A percentile compares a stretch with the other conserved stretches of the same genome.
Conservation (phyloP, 2,329 filamentous ascomycete genomes). For the Domatiomyces catenatus region DNA sequence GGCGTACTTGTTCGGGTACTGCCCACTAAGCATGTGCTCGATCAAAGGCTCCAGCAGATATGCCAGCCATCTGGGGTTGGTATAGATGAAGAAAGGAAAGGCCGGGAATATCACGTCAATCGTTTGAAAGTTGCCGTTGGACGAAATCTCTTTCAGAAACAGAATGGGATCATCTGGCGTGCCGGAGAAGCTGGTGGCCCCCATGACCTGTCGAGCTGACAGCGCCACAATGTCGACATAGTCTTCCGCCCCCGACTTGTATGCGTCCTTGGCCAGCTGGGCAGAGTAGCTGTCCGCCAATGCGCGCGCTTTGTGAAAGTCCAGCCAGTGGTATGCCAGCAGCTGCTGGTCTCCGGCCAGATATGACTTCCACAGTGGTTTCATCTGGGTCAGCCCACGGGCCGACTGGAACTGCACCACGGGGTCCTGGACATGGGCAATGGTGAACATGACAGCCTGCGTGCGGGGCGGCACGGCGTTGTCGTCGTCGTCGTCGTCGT, state of each 20-base stretch:
- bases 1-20: constrained; percentile 69
- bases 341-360: constrained; percentile 49
- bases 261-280: constrained; percentile 55
- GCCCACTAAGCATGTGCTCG: constrained; percentile 66
- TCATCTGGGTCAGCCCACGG: constrained; percentile 61
- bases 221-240: constrained; percentile 65
- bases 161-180: constrained; percentile 56
- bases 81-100: constrained; percentile 76
- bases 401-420: constrained; percentile 66
- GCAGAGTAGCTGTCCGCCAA: constrained; percentile 60
- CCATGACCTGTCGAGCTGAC: constrained; percentile 65
- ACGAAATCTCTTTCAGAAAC: constrained; percentile 76
- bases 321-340: constrained; percentile 59
- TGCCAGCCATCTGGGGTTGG: constrained; percentile 64
- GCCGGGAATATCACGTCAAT: constrained; percentile 78
- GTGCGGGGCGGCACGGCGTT: constrained; percentile 4
- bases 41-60: constrained; percentile 67
- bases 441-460: constrained; percentile 54
- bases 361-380: constrained; percentile 64
- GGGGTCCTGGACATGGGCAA: constrained; percentile 62
- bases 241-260: constrained; percentile 55
- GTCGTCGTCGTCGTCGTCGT: constrained; percentile 4
- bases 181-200: constrained; percentile 59
- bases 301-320: constrained; percentile 48
- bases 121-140: constrained; percentile 71